These are phyloP conservation scores for Collybia mongolica DNA, from an alignment of 768 basidiomycete genomes.

Conservation along the genomic window DNA sequence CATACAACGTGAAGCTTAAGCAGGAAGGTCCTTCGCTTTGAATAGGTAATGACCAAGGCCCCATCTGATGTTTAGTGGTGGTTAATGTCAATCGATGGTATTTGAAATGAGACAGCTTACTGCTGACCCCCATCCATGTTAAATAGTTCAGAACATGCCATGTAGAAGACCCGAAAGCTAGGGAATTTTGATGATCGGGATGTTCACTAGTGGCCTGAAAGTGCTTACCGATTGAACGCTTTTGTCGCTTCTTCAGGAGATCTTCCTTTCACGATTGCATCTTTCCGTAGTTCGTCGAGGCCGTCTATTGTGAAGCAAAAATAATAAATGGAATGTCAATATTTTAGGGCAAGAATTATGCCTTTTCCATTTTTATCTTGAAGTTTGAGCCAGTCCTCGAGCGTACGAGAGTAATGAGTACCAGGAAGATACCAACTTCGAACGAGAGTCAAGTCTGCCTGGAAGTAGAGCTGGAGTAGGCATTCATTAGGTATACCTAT, in stretches of 20 bases:
- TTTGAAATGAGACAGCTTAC: conserved; percentile 37
- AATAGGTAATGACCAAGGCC: conserved; percentile 59
- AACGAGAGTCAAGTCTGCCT: conserved; percentile 55
- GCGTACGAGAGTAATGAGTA: conserved; percentile 59
- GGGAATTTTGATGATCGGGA: neutral
- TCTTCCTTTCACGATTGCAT: conserved; percentile 45
- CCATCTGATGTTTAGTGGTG: conserved; percentile 40
- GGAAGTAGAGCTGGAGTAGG: conserved; percentile 53
- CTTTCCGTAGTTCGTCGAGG: conserved; percentile 44
- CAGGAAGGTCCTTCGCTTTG: conserved; percentile 25
- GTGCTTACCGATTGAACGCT: conserved; percentile 49
- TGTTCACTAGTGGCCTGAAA: neutral
- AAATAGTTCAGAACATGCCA: conserved; percentile 72
- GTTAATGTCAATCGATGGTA: conserved; percentile 2
- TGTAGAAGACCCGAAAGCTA: conserved; percentile 70
- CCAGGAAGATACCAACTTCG: conserved; percentile 65
- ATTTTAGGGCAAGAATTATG: conserved; percentile 6
- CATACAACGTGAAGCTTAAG: too few species aligned
- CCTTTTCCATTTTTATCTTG: conserved; percentile 54
- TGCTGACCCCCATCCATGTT: conserved; percentile 58
- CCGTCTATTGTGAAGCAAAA: conserved; percentile 27
- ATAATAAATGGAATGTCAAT: neutral
- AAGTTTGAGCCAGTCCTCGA: conserved; percentile 62
- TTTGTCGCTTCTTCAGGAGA: conserved; percentile 51
- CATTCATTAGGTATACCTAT: too few species aligned